These are phyloP conservation scores for Cladophialophora yegresii DNA, from an alignment of 2,329 filamentous ascomycete species.

Conservation along the genomic window DNA sequence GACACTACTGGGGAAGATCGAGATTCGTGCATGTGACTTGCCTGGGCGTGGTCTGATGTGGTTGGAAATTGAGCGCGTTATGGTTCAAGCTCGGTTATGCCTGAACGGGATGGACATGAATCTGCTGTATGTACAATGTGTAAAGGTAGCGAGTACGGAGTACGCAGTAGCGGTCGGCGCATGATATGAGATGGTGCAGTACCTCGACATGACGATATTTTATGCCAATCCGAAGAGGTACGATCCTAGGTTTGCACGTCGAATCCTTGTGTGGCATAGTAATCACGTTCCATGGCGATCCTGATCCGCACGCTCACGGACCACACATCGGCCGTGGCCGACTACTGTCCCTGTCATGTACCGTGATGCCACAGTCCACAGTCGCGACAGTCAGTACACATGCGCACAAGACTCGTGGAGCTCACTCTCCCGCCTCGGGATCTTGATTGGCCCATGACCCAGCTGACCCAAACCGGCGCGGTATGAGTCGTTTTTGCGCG, in stretches of 20 bases:
- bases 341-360: too few species aligned
- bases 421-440: not conserved
- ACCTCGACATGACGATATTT: not conserved
- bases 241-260: not conserved
- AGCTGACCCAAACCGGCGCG: not conserved
- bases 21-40: not conserved
- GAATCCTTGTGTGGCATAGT: too few species aligned
- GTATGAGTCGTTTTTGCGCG: too few species aligned
- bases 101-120: not conserved
- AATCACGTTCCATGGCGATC: too few species aligned
- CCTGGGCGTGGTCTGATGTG: not conserved
- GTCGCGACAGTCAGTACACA: too few species aligned
- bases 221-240: not conserved
- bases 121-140: slow-evolving; percentile 4
- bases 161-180: not conserved
- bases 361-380: too few species aligned
- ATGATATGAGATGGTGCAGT: too few species aligned
- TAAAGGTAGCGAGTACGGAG: not conserved
- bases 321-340: too few species aligned
- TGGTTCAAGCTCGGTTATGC: not conserved
- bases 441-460: not conserved
- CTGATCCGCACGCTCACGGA: too few species aligned
- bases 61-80: not conserved
- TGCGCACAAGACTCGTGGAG: not conserved
- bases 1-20: not conserved